Base-by-base conservation (phyloP, 2,329 filamentous ascomycete genomes). In the Aspergillus floridensis region DNA sequence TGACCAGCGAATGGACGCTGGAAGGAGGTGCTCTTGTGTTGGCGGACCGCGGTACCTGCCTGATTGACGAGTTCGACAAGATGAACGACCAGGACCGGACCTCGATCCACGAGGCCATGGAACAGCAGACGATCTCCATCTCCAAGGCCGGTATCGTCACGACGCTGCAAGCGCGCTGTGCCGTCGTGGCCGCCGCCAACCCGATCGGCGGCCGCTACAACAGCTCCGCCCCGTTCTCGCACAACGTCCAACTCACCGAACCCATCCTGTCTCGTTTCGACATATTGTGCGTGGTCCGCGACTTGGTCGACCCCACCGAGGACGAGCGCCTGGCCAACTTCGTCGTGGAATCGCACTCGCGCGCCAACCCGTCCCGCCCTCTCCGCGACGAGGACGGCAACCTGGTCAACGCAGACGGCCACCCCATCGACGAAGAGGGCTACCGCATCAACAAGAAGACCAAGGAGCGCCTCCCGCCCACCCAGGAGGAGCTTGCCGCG, bases 21-120 rank as follows among this genome's bases (percentile, higher is more conserved):
- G 95, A 99, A 79, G 95, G 95, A 63, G 95, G 95, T 72, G 95
- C 95, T 4, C 83, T 99, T 11, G 95, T 99, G 70, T 86, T 99
- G 58, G 95, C 95, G 16, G 95, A 99, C 74, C 89, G 91, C 65
- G 95, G 95, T 46, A 96, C 92, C 16, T 98, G 95, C 71, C 82
- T 99, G 31, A 99, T 99, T 63, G 95, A 99, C 70, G 95, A 99
- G 77, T 99, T 99, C 70, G 95, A 99, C 84, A 99, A 99, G 83
- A 99, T 99, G 95, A 98, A 98, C 75, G 95, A 99, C 74, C 92
- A 98, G 73, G 95, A 99, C 76, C 87, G 95, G 65, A 98, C 95
- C 1, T 96, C 92, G 7, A 99, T 99, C 68, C 95, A 99, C 84
- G 95, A 99, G 82, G 95, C 95, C 61, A 99, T 99, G 95, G 95